phyloP scores from a whole-genome alignment of 2,329 filamentous ascomycete genomes.

The Beauveria rudraprayagi region DNA sequence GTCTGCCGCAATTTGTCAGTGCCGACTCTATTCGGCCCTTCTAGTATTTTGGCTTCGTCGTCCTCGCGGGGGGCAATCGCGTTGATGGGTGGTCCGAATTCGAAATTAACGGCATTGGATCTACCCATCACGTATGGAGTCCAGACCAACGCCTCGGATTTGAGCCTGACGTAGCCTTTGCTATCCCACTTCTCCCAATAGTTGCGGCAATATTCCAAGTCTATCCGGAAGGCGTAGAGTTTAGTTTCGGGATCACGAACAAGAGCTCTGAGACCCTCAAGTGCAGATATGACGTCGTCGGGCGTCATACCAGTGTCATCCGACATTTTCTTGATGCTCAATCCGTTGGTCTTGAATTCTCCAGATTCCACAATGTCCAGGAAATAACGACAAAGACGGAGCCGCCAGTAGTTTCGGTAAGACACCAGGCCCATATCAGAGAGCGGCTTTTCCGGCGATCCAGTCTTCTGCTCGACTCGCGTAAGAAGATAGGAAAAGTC shows the following conservation, averaged over 20 bases:
- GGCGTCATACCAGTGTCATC: conserved; percentile 90
- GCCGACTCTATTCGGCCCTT: conserved; percentile 19
- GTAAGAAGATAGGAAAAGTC: conserved; percentile 98
- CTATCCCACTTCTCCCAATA: conserved; percentile 85
- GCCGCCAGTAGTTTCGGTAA: conserved; percentile 94
- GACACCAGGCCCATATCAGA: conserved; percentile 98
- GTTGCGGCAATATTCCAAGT: conserved; percentile 75
- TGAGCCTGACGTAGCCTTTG: conserved; percentile 80
- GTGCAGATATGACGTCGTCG: conserved; percentile 88
- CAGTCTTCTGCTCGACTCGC: conserved; percentile 84
- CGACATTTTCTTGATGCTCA: conserved; percentile 63
- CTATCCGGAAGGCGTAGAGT: conserved; percentile 81
- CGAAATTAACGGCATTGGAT: conserved; percentile 72
- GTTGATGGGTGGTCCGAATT: conserved; percentile 71
- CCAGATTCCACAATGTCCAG: conserved; percentile 37
- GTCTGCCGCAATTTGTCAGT: conserved; percentile 16
- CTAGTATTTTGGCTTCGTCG: conserved; percentile 41
- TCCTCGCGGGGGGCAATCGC: conserved; percentile 84
- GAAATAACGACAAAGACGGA: conserved; percentile 79
- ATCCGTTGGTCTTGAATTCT: conserved; percentile 33
- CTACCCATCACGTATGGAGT: conserved; percentile 96
- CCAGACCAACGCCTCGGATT: conserved; percentile 77
- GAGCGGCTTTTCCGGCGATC: conserved; percentile 92
- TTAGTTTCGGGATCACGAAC: conserved; percentile 84
- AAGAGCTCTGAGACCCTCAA: conserved; percentile 83